These are phyloP conservation scores for Irpex lacteus DNA, from an alignment of 1,284 basidiomycete species.

Conservation along the genomic window DNA sequence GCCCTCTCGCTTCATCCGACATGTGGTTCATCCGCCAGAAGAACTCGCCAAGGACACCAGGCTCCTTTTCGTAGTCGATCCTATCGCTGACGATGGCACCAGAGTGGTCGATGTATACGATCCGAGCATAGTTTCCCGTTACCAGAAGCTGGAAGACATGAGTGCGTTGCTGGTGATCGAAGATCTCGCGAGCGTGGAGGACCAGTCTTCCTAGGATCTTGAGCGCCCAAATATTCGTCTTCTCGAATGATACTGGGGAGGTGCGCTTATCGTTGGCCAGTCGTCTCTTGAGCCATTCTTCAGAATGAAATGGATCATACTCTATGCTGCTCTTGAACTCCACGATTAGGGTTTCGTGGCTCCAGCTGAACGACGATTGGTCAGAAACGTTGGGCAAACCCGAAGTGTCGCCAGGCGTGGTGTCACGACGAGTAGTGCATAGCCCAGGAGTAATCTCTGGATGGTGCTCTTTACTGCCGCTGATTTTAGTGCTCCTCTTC, in stretches of 20 bases:
- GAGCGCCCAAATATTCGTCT: neutral
- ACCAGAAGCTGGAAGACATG: conserved; percentile 26
- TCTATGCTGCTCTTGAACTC: neutral
- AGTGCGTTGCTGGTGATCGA: conserved; percentile 4
- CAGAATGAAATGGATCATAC: neutral
- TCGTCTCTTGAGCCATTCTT: neutral
- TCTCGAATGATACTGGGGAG: neutral
- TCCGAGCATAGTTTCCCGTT: conserved; percentile 19
- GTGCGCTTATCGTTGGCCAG: neutral
- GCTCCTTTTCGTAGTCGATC: conserved; percentile 23
- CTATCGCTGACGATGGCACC: conserved; percentile 25
- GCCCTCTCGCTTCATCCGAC: conserved; percentile 16
- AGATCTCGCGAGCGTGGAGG: neutral
- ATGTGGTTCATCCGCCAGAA: conserved; percentile 23
- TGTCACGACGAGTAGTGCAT: neutral
- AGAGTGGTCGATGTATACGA: conserved; percentile 30
- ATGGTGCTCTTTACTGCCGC: too few species aligned
- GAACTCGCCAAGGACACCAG: conserved; percentile 23
- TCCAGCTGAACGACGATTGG: neutral
- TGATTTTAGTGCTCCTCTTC: too few species aligned
- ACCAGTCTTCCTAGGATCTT: neutral
- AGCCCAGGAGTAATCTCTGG: too few species aligned
- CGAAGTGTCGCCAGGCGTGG: neutral
- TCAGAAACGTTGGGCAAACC: neutral
- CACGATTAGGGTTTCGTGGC: neutral